A percentile compares a stretch with the other conserved stretches of the same genome.
Conservation (phyloP, 331 rosid species). For the Rosa hybrid region DNA sequence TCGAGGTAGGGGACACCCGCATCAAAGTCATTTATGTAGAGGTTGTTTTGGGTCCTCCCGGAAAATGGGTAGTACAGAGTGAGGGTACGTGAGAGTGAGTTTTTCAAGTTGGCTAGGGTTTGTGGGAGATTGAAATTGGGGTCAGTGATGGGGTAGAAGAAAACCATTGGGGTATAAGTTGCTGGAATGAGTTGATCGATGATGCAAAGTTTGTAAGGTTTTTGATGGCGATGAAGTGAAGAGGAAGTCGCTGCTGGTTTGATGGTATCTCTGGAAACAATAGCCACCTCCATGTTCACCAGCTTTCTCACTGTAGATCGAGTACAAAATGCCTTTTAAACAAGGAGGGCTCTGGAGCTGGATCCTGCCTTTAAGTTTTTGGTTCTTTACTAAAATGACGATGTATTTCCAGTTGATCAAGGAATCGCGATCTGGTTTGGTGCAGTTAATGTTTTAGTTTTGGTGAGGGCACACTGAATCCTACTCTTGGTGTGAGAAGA, state of each 20-base stretch:
- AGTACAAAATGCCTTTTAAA: too few relatives aligned
- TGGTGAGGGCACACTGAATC: too few relatives aligned
- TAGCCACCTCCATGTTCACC: conserved; percentile 20
- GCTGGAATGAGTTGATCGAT: conserved; percentile 33
- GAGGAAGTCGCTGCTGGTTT: conserved; percentile 23
- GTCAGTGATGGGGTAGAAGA: conserved; percentile 25
- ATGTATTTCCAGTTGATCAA: too few relatives aligned
- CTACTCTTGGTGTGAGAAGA: too few relatives aligned
- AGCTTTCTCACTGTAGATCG: too few relatives aligned
- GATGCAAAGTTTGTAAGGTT: conserved; percentile 26
- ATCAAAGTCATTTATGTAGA: conserved; percentile 17
- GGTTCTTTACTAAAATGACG: too few relatives aligned
- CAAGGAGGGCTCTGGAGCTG: too few relatives aligned
- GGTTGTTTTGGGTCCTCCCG: conserved; percentile 28
- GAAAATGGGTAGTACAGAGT: conserved; percentile 2
- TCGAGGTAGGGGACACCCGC: conserved; percentile 23
- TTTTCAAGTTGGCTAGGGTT: conserved; percentile 23
- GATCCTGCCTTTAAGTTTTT: too few relatives aligned
- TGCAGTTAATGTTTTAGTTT: too few relatives aligned
- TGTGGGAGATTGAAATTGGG: background rate
- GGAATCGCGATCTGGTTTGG: too few relatives aligned
- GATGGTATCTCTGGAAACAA: conserved; percentile 16
- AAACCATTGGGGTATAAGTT: conserved; percentile 22
- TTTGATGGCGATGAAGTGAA: conserved; percentile 8
- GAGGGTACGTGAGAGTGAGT: conserved; percentile 25